Percentiles rank a stretch among this genome's conserved stretches.
phyloP scores from a whole-genome alignment of 1,284 basidiomycete genomes.

The Termitomyces sp. region DNA sequence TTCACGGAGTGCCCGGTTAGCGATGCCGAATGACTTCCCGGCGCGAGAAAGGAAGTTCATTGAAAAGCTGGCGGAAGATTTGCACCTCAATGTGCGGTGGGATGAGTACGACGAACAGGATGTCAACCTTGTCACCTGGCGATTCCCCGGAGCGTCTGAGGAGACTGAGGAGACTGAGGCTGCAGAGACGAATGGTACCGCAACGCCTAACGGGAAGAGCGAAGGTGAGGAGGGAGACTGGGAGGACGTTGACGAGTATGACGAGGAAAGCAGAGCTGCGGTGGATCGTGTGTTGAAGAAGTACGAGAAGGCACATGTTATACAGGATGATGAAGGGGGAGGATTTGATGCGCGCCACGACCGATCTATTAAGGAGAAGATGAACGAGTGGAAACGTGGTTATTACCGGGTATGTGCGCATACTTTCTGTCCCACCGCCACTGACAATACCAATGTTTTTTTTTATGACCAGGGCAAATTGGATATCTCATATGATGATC shows the following conservation, averaged over 20 bases:
- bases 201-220: slow-evolving; percentile 12
- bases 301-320: slow-evolving; percentile 81
- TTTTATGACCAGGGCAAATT: slow-evolving; percentile 64
- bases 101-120: slow-evolving; percentile 88
- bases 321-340: slow-evolving; percentile 60
- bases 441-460: not conserved
- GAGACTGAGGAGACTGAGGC: slow-evolving; percentile 21
- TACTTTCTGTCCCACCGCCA: not conserved
- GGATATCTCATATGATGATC: slow-evolving; percentile 70
- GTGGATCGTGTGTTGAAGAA: slow-evolving; percentile 83
- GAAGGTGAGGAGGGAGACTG: slow-evolving; percentile 26
- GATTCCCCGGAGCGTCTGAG: slow-evolving; percentile 46
- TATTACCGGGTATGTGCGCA: slow-evolving; percentile 76
- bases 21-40: slow-evolving; percentile 73
- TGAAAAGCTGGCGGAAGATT: slow-evolving; percentile 63
- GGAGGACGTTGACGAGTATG: slow-evolving; percentile 44
- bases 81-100: slow-evolving; percentile 78
- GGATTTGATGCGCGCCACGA: slow-evolving; percentile 79
- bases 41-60: slow-evolving; percentile 79
- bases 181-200: slow-evolving; percentile 14
- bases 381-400: slow-evolving; percentile 86
- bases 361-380: slow-evolving; percentile 70
- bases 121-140: slow-evolving; percentile 64
- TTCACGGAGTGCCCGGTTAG: slow-evolving; percentile 41
- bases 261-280: slow-evolving; percentile 61